A percentile compares a stretch with the other conserved stretches of the same genome.
These are phyloP conservation scores for Cutaneotrichosporon sp. DNA, from an alignment of 1,284 basidiomycete genomes.

Conservation along the genomic window DNA sequence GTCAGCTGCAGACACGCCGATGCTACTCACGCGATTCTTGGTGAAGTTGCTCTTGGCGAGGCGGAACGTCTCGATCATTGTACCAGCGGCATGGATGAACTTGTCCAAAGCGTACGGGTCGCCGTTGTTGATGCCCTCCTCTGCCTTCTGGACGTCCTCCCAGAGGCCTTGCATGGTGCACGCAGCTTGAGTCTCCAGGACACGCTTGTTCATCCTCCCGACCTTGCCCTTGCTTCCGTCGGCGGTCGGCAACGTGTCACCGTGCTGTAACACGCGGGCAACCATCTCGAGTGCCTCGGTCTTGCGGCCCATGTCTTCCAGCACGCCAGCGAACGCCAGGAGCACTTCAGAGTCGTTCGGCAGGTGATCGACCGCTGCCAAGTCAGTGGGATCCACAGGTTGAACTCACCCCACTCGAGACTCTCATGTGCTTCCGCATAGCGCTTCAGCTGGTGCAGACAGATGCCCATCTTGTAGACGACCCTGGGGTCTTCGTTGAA, in stretches of 20 bases:
- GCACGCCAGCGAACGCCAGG: conserved; percentile 84
- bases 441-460: conserved; percentile 71
- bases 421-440: conserved; percentile 75
- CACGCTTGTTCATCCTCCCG: conserved; percentile 35
- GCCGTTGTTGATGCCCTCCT: conserved; percentile 45
- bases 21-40: conserved; percentile 62
- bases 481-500: conserved; percentile 27
- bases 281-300: conserved; percentile 81
- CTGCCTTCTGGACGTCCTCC: conserved; percentile 51
- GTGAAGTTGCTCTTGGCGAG: conserved; percentile 81
- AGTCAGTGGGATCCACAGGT: neutral
- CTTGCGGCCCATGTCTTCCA: conserved; percentile 74
- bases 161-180: conserved; percentile 51
- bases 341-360: conserved; percentile 76
- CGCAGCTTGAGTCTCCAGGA: conserved; percentile 43
- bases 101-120: conserved; percentile 54
- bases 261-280: conserved; percentile 59
- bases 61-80: conserved; percentile 82
- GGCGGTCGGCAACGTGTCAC: conserved; percentile 19
- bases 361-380: conserved; percentile 69
- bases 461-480: conserved; percentile 64
- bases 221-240: conserved; percentile 32
- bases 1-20: neutral
- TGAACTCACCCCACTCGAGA: conserved; percentile 69
- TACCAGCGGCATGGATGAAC: conserved; percentile 83